Percentiles rank a stretch among this genome's conserved stretches.
Conservation (phyloP, 1,139 yeast genomes). For the Candida sanyaensis region DNA sequence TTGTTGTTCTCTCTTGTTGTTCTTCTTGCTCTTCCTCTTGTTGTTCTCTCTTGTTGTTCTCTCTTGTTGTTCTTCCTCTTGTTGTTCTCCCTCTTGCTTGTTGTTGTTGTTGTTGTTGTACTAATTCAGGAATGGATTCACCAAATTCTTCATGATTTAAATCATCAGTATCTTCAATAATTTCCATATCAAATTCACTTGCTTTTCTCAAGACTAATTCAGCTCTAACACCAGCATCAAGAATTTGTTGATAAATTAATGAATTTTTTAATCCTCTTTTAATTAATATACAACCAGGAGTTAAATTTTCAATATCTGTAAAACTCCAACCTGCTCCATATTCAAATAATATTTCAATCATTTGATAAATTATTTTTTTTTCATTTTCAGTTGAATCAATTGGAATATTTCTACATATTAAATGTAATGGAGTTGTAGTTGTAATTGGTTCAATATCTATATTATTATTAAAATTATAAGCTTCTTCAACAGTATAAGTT, state of each 20-base stretch:
- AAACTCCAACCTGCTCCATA: conserved; percentile 94
- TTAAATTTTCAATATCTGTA: conserved; percentile 62
- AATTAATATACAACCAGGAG: conserved; percentile 74
- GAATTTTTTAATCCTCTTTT: conserved; percentile 46
- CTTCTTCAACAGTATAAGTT: conserved; percentile 81
- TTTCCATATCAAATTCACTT: conserved; percentile 55
- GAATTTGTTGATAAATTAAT: conserved; percentile 54
- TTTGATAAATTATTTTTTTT: conserved; percentile 42
- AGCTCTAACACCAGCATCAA: conserved; percentile 89
- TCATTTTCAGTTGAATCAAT: conserved; percentile 45
- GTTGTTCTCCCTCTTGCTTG: too few relatives aligned
- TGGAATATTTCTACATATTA: conserved; percentile 58
- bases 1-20: neutral
- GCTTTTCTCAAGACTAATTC: conserved; percentile 78
- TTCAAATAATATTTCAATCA: conserved; percentile 70
- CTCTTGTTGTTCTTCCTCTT: neutral
- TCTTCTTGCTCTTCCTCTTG: neutral
- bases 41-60: too few relatives aligned
- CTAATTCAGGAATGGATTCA: conserved; percentile 10
- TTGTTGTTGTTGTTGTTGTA: conserved; percentile 14
- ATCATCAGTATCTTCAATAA: conserved; percentile 33
- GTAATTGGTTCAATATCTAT: conserved; percentile 42
- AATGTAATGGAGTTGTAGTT: conserved; percentile 74
- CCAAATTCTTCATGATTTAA: conserved; percentile 22
- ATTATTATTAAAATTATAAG: conserved; percentile 51